Percentiles rank a stretch among this genome's conserved stretches.
Conservation (phyloP, 2,329 filamentous ascomycete species). For the Aschersonia sp. region DNA sequence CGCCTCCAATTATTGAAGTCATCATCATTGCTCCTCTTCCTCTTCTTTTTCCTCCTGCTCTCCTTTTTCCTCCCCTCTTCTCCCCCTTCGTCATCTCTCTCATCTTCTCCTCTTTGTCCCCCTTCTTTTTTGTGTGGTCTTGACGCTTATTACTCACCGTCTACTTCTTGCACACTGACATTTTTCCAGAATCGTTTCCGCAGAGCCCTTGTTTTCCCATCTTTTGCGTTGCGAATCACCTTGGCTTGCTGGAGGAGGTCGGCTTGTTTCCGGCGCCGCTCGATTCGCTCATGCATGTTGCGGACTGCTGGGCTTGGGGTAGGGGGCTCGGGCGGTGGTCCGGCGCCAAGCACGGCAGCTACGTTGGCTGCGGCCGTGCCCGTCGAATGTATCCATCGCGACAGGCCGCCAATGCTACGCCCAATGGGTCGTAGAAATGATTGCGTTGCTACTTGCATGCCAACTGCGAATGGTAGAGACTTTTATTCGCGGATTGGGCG, state of each 20-base stretch:
- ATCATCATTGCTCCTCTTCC: too few relatives aligned
- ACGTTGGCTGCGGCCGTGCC: conserved; percentile 27
- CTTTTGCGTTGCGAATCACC: conserved; percentile 24
- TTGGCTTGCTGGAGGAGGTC: conserved; percentile 37
- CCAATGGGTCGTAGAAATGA: conserved; percentile 21
- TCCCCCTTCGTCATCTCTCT: too few relatives aligned
- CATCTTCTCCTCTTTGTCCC: too few relatives aligned
- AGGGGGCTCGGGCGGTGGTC: conserved; percentile 44
- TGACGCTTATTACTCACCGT: conserved; percentile 28
- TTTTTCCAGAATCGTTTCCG: conserved; percentile 82
- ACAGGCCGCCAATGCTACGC: conserved; percentile 8
- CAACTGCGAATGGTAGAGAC: conserved; percentile 1
- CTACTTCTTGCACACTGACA: conserved; percentile 52
- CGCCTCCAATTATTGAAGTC: neutral
- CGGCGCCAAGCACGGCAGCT: conserved; percentile 37
- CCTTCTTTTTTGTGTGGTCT: too few relatives aligned
- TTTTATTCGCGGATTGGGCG: neutral
- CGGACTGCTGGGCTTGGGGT: conserved; percentile 20
- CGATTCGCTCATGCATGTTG: conserved; percentile 28
- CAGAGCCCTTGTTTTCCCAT: conserved; percentile 26
- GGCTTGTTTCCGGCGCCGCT: conserved; percentile 37
- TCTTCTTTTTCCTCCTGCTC: too few relatives aligned
- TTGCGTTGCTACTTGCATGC: conserved; percentile 27
- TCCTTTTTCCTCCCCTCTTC: too few relatives aligned
- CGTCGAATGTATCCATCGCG: conserved; percentile 18